Evolutionary conservation across 2,329 filamentous ascomycete species (phyloP).

Genomic region (Fusarium sterilihyphosum): DNA sequence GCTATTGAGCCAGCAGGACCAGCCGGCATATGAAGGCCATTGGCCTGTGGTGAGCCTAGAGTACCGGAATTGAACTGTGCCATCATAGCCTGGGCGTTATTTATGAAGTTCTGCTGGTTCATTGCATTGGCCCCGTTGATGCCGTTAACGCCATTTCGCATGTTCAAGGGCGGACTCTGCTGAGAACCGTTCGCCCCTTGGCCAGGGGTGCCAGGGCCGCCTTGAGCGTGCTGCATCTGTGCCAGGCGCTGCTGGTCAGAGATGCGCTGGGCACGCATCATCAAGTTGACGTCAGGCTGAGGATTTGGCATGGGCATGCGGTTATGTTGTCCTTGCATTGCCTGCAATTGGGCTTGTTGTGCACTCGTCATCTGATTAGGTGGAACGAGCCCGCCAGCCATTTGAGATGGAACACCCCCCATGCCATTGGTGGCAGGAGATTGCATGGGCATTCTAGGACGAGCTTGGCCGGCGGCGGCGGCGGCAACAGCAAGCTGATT

Average conservation of each 20-base stretch:
- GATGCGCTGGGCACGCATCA: constrained; percentile 73
- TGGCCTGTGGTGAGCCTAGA: constrained; percentile 57
- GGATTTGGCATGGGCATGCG: constrained; percentile 64
- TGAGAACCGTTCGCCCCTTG: constrained; percentile 44
- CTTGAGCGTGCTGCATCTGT: constrained; percentile 57
- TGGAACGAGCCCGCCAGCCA: constrained; percentile 60
- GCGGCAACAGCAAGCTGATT: constrained; percentile 58
- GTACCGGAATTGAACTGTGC: constrained; percentile 56
- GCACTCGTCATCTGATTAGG: constrained; percentile 71
- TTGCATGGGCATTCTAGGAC: constrained; percentile 65
- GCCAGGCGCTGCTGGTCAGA: constrained; percentile 71
- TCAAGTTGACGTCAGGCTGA: constrained; percentile 62
- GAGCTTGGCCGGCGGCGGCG: constrained; percentile 55
- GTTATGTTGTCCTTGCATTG: constrained; percentile 64
- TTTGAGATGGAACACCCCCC: constrained; percentile 59
- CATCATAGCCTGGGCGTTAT: constrained; percentile 64
- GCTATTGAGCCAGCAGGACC: constrained; percentile 58
- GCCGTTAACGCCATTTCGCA: constrained; percentile 49
- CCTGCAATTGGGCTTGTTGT: constrained; percentile 76
- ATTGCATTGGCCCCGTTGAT: constrained; percentile 54
- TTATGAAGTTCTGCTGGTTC: constrained; percentile 63
- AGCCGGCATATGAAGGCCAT: constrained; percentile 58
- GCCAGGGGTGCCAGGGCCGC: constrained; percentile 47
- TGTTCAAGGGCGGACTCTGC: constrained; percentile 56
- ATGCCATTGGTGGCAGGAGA: constrained; percentile 62